Percentiles rank a stretch among this genome's conserved stretches.
Evolutionary conservation across 306 rosid species (phyloP).

Genomic region (Leucaena leucocephala): DNA sequence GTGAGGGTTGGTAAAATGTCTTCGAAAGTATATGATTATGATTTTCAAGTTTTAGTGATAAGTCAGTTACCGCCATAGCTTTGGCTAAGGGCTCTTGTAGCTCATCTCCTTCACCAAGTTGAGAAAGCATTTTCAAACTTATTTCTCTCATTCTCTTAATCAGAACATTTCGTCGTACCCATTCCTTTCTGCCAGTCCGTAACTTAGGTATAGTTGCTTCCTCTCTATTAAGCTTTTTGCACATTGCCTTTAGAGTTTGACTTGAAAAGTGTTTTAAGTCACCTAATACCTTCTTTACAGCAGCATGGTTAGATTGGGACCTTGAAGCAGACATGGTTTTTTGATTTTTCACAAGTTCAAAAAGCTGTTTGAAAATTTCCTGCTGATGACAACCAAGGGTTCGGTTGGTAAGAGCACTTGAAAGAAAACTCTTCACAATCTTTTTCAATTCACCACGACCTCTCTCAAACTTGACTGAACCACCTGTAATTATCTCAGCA

Average conservation of each 20-base stretch:
- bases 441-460: conserved; percentile 66
- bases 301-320: conserved; percentile 41
- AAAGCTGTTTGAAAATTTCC: conserved; percentile 44
- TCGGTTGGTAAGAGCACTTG: conserved; percentile 41
- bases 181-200: conserved; percentile 70
- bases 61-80: conserved; percentile 83
- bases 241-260: conserved; percentile 65
- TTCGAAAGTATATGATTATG: conserved; percentile 40
- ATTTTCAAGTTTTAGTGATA: conserved; percentile 59
- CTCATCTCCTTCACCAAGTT: conserved; percentile 51
- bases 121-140: conserved; percentile 58
- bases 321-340: conserved; percentile 52
- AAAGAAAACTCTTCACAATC: conserved; percentile 52
- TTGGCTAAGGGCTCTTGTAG: conserved; percentile 68
- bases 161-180: conserved; percentile 52
- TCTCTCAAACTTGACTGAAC: conserved; percentile 45
- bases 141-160: conserved; percentile 40
- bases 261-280: conserved; percentile 47
- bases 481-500: conserved; percentile 54
- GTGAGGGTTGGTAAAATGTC: conserved; percentile 60
- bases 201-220: conserved; percentile 50
- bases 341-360: conserved; percentile 50
- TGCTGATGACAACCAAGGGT: conserved; percentile 26
- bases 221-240: conserved; percentile 58
- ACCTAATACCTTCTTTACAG: conserved; percentile 46